Evolutionary conservation across 2,329 filamentous ascomycete genomes (phyloP).

Genomic region (Fusarium circinatum): DNA sequence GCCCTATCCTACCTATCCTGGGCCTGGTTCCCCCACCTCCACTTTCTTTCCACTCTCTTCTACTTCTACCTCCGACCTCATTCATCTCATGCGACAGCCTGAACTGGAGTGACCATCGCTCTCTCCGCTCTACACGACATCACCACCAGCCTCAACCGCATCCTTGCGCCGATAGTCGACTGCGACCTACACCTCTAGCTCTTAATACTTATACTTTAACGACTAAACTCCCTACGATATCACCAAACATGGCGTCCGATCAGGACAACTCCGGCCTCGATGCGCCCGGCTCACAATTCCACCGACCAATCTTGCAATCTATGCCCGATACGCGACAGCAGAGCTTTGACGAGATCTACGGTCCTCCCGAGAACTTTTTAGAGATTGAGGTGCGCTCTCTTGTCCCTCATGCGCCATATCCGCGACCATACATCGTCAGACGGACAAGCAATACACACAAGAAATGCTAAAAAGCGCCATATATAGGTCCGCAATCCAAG

Average conservation of each 20-base stretch:
- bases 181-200: not conserved
- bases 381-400: conserved; percentile 82
- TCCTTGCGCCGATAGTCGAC: not conserved
- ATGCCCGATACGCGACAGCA: conserved; percentile 84
- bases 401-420: not conserved
- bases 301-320: conserved; percentile 69
- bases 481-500: conserved; percentile 88
- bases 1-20: not conserved
- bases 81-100: conserved; percentile 26
- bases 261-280: conserved; percentile 49
- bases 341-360: conserved; percentile 99
- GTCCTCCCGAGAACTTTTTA: conserved; percentile 96
- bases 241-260: conserved; percentile 57
- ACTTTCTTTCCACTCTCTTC: not conserved
- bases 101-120: conserved; percentile 2
- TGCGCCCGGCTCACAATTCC: conserved; percentile 49
- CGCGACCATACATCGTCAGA: not conserved
- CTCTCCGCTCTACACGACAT: conserved; percentile 14
- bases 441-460: not conserved
- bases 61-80: conserved; percentile 6
- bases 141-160: conserved; percentile 4
- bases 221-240: conserved; percentile 26
- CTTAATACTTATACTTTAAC: not conserved
- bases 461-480: conserved; percentile 23
- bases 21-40: conserved; percentile 8